phyloP scores from a whole-genome alignment of 805 yeast genomes.

The Starmera dryadoides region DNA sequence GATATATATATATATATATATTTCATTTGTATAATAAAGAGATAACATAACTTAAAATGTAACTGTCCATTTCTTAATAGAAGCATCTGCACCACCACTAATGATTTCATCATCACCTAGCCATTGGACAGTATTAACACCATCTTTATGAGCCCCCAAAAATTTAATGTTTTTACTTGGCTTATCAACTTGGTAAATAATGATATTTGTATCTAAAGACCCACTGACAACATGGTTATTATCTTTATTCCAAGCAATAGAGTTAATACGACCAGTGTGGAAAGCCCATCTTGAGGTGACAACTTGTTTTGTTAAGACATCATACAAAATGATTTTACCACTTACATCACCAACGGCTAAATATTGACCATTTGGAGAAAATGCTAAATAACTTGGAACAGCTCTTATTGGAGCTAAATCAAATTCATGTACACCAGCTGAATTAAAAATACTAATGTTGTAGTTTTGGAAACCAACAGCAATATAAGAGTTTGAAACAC shows the following conservation, averaged over 20 bases:
- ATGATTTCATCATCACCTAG: conserved; percentile 38
- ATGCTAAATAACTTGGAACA: conserved; percentile 52
- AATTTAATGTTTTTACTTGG: conserved; percentile 73
- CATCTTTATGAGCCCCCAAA: conserved; percentile 82
- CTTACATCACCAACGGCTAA: conserved; percentile 82
- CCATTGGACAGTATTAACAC: conserved; percentile 77
- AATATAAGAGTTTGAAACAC: conserved; percentile 32
- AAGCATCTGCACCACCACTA: conserved; percentile 77
- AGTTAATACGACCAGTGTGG: conserved; percentile 77
- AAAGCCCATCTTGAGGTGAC: conserved; percentile 92
- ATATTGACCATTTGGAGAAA: conserved; percentile 62
- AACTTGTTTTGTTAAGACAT: conserved; percentile 42
- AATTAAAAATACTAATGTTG: conserved; percentile 31
- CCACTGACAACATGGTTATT: conserved; percentile 70
- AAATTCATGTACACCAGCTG: conserved; percentile 16
- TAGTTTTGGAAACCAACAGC: conserved; percentile 42
- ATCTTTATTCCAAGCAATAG: conserved; percentile 73
- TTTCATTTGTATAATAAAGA: not conserved
- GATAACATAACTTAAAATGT: conserved; percentile 5
- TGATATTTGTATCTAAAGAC: conserved; percentile 77
- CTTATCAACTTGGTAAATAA: conserved; percentile 68
- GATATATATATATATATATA: not conserved
- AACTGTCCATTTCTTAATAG: conserved; percentile 64
- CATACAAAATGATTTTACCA: conserved; percentile 80
- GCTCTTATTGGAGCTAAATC: conserved; percentile 45